Evolutionary conservation across 2,329 filamentous ascomycete genomes (phyloP), one percentile per base, ranked within the genome.

Genomic region (Phyllosticta citrichinensis): DNA sequence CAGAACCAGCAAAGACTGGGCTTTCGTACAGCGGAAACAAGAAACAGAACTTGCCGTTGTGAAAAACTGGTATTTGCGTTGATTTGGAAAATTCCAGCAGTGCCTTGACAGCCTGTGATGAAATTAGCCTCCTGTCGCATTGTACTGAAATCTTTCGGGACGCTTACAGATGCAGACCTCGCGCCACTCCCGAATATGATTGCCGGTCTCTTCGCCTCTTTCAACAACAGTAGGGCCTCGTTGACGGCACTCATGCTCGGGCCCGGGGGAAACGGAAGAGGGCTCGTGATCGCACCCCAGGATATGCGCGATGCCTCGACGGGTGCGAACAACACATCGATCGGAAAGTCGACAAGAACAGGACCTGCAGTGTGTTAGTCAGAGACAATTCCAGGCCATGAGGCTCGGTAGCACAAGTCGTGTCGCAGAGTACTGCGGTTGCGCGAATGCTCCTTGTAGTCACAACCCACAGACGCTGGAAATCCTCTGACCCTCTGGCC

Each of bases 181-280:
- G 71, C 73, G 1, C 76, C 76, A 5, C 75, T 78, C 6, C 76
- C 75, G 6, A 72, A 70, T 17, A 79, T 75, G 19, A 79, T 72
- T 2, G 68, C 74, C 3, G 77, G 76, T 50, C 76, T 64, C 25
- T 72, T 65, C 1, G 76, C 73, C 5, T 62, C 63, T 30, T 70
- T 68, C 62, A 74, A 67, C 30, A 77, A 65, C 12, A 62, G 51
- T 9, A 70, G 55, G 3, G 73, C 66, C 24, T 69, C 65, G n/a
- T 71, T 68, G 9, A 78, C 61, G 4, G 75, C 73, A 1, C 64
- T 65, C 5, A 66, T 65, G 63, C 76, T 70, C 0, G 76, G 75
- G 1, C 71, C 73, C 0, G 77, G 73, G 0, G 65, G 65, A 30
- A 68, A 70, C 1, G 71, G 66, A 1, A 67, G 65, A 3, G 71